phyloP scores from a whole-genome alignment of 176 grass and related monocot species.

The Secale cereale region DNA sequence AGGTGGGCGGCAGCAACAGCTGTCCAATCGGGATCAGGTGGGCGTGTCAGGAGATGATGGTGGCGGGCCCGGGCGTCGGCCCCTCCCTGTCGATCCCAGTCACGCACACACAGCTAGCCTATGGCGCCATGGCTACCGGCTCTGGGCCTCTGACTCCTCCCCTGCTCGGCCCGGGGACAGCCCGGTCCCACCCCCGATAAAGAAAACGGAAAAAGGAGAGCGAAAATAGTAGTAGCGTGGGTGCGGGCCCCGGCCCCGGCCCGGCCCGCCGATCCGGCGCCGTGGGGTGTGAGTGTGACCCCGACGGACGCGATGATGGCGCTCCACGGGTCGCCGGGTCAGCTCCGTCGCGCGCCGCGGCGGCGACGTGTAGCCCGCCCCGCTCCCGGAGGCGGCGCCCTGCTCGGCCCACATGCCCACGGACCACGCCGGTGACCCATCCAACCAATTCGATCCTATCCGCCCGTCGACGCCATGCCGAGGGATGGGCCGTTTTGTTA shows the following conservation, averaged over 20 bases:
- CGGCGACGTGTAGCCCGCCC: not conserved
- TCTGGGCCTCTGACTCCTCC: slow-evolving; percentile 19
- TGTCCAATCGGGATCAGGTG: slow-evolving; percentile 72
- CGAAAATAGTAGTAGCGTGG: too few relatives aligned
- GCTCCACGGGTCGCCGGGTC: not conserved
- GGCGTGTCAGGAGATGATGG: slow-evolving; percentile 40
- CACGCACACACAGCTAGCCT: slow-evolving; percentile 12
- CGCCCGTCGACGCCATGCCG: not conserved
- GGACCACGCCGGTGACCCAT: not conserved
- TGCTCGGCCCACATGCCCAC: not conserved
- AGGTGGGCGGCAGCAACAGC: slow-evolving; percentile 38
- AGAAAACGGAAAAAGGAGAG: not conserved
- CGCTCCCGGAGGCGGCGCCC: not conserved
- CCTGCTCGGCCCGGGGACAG: slow-evolving; percentile 24
- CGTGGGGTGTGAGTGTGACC: slow-evolving; percentile 14
- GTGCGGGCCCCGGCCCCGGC: not conserved
- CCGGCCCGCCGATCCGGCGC: not conserved
- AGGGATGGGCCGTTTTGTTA: not conserved
- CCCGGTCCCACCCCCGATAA: not conserved
- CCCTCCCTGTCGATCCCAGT: slow-evolving; percentile 16
- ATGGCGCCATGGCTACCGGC: not conserved
- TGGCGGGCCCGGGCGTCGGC: slow-evolving; percentile 32
- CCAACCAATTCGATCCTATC: not conserved
- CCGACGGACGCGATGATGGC: not conserved
- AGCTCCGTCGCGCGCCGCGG: not conserved